Conservation (phyloP, 1,284 basidiomycete species). For the Ceratobasidium sp. region DNA sequence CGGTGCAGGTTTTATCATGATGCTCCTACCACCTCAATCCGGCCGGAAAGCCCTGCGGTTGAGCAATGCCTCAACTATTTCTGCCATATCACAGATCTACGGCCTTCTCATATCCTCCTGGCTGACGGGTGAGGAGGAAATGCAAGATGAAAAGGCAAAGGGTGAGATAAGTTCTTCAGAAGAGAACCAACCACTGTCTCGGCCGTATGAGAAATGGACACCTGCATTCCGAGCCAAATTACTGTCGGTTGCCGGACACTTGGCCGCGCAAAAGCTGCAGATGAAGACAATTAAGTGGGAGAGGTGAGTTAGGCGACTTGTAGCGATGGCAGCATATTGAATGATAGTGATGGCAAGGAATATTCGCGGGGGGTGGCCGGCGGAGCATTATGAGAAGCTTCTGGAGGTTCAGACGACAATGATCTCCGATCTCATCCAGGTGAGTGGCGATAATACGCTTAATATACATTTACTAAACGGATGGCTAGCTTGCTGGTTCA, state of each 20-base stretch:
- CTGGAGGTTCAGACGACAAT: slow-evolving; percentile 63
- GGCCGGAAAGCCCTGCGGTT: slow-evolving; percentile 66
- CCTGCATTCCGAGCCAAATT: slow-evolving; percentile 49
- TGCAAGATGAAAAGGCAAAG: slow-evolving; percentile 46
- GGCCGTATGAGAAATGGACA: slow-evolving; percentile 45
- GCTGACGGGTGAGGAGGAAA: slow-evolving; percentile 57
- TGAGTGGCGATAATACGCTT: slow-evolving; percentile 51
- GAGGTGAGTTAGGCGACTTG: slow-evolving; percentile 53
- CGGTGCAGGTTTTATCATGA: slow-evolving; percentile 64
- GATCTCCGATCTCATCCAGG: slow-evolving; percentile 62
- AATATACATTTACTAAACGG: slow-evolving; percentile 23
- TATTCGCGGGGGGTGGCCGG: slow-evolving; percentile 68
- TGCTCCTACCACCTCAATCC: slow-evolving; percentile 68
- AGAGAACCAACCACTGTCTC: slow-evolving; percentile 28
- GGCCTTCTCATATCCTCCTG: slow-evolving; percentile 64
- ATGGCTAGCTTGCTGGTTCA: slow-evolving; percentile 61
- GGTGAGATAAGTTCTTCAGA: background rate
- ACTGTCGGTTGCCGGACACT: slow-evolving; percentile 58
- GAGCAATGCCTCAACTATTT: slow-evolving; percentile 63
- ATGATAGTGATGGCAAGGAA: slow-evolving; percentile 47
- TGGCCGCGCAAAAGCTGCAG: slow-evolving; percentile 59
- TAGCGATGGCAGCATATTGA: background rate
- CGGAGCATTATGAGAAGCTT: slow-evolving; percentile 64
- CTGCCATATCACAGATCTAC: slow-evolving; percentile 62
- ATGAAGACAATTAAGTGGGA: slow-evolving; percentile 65